Evolutionary conservation across 2,329 filamentous ascomycete species (phyloP).

Genomic region (Orbilia blumenaviensis): DNA sequence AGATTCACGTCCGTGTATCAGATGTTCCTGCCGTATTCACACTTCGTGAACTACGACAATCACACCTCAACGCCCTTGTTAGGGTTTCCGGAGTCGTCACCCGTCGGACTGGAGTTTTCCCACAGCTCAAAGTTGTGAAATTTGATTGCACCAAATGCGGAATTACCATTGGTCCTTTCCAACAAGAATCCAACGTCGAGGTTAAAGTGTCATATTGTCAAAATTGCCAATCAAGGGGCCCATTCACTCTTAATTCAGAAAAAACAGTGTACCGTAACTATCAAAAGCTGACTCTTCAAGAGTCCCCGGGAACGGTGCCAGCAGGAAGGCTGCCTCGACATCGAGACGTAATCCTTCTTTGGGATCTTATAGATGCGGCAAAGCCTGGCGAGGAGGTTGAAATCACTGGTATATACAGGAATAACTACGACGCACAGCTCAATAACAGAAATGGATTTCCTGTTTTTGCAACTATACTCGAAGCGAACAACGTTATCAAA

Average conservation of each 20-base stretch:
- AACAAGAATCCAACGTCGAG: constrained; percentile 95
- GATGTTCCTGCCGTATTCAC: constrained; percentile 95
- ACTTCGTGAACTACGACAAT: constrained; percentile 90
- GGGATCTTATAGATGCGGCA: constrained; percentile 94
- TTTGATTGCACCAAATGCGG: constrained; percentile 96
- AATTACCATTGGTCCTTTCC: constrained; percentile 90
- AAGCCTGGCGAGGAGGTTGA: constrained; percentile 99
- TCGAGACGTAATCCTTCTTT: constrained; percentile 92
- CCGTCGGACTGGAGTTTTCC: constrained; percentile 91
- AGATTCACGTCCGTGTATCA: constrained; percentile 96
- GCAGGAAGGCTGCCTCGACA: constrained; percentile 92
- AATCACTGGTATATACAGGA: constrained; percentile 94
- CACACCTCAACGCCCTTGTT: constrained; percentile 93
- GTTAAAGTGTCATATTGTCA: constrained; percentile 97
- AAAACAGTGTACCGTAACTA: constrained; percentile 99
- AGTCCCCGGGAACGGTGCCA: constrained; percentile 95
- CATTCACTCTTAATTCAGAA: constrained; percentile 94
- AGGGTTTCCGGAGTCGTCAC: constrained; percentile 96
- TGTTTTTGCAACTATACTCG: constrained; percentile 95
- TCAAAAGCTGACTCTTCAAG: constrained; percentile 95
- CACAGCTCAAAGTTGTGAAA: constrained; percentile 97
- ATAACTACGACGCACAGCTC: constrained; percentile 96
- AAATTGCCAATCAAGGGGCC: constrained; percentile 92
- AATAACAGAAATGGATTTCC: constrained; percentile 99
- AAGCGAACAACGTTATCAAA: constrained; percentile 97